phyloP scores from a whole-genome alignment of 1,284 basidiomycete species.

The Trichosporon faecale region DNA sequence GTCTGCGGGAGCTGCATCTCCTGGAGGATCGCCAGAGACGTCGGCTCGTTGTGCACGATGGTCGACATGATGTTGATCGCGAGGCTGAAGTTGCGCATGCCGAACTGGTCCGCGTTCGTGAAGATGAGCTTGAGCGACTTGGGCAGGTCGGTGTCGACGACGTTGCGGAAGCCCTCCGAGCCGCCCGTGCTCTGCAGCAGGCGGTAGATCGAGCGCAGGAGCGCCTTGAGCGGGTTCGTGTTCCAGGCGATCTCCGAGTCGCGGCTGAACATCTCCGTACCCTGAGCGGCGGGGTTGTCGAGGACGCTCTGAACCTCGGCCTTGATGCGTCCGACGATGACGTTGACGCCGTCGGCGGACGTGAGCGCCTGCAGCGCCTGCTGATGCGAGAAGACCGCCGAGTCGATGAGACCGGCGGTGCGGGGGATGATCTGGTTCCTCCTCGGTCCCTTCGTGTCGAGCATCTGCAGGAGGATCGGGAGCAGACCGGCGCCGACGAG shows the following conservation, averaged over 20 bases:
- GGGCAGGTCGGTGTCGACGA: constrained; percentile 87
- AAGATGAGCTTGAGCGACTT: constrained; percentile 86
- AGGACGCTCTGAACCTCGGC: constrained; percentile 42
- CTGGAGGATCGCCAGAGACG: constrained; percentile 86
- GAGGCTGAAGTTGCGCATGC: constrained; percentile 58
- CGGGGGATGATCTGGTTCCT: constrained; percentile 47
- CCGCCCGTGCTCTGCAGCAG: constrained; percentile 96
- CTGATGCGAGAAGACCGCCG: constrained; percentile 69
- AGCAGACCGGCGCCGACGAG: constrained; percentile 95
- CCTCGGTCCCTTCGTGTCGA: constrained; percentile 60
- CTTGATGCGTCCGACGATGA: constrained; percentile 80
- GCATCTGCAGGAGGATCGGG: constrained; percentile 80
- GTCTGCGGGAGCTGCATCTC: constrained; percentile 85
- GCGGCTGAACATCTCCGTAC: constrained; percentile 19
- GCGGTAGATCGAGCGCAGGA: constrained; percentile 88
- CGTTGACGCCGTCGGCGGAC: constrained; percentile 77
- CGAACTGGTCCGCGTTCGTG: constrained; percentile 76
- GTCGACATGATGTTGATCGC: constrained; percentile 97
- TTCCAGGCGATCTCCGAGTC: constrained; percentile 27
- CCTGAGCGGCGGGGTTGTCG: constrained; percentile 12
- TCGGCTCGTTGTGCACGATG: constrained; percentile 98
- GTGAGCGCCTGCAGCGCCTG: constrained; percentile 87
- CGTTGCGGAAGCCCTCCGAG: constrained; percentile 85
- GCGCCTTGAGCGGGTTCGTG: constrained; percentile 66
- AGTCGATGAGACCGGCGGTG: constrained; percentile 87